Conservation (phyloP, 169 alveolate genomes). For the Plasmodium inui region DNA sequence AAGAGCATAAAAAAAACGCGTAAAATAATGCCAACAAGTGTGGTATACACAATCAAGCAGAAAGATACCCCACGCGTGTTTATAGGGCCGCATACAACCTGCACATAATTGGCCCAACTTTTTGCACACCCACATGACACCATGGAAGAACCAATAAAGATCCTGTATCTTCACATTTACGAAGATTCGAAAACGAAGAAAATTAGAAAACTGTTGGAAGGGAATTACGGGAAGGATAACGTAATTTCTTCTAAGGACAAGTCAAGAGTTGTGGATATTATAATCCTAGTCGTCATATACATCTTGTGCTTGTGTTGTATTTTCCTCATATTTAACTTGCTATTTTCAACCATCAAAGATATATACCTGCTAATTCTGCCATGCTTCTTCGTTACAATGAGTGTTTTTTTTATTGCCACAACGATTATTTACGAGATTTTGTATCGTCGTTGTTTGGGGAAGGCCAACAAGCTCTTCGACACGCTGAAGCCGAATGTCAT, state of each 20-base stretch:
- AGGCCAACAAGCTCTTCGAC: conserved; percentile 33
- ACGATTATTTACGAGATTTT: conserved; percentile 24
- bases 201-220: conserved; percentile 21
- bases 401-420: conserved; percentile 34
- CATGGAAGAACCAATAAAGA: conserved; percentile 27
- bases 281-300: conserved; percentile 27
- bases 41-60: neutral
- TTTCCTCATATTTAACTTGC: neutral
- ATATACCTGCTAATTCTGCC: conserved; percentile 22
- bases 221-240: conserved; percentile 34
- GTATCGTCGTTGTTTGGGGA: conserved; percentile 3
- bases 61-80: neutral
- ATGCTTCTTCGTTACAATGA: conserved; percentile 3
- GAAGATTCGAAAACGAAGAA: conserved; percentile 30
- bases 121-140: neutral
- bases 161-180: conserved; percentile 55
- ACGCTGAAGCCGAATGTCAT: conserved; percentile 41
- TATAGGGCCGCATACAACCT: neutral
- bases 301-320: conserved; percentile 13
- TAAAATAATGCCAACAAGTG: neutral
- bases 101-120: neutral
- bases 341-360: neutral
- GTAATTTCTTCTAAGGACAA: conserved; percentile 32
- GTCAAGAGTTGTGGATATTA: conserved; percentile 9
- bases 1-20: neutral